phyloP scores from a whole-genome alignment of 345 rosid species.

The Citrus reticulata region DNA sequence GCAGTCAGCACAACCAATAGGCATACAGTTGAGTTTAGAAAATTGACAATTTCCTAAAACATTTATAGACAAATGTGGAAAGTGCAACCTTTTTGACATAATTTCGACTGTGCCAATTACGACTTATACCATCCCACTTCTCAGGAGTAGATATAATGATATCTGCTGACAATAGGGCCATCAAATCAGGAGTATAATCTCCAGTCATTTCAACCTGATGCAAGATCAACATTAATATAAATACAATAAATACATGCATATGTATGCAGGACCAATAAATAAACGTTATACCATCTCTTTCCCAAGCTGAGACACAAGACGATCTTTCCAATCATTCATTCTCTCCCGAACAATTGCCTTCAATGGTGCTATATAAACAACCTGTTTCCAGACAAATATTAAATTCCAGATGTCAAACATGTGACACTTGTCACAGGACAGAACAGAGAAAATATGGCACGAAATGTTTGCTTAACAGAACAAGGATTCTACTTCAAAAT shows the following conservation, averaged over 20 bases:
- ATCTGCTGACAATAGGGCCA: conserved; percentile 97
- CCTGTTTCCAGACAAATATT: conserved; percentile 38
- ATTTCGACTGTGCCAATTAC: conserved; percentile 96
- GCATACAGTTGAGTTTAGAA: background rate
- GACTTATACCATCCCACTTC: conserved; percentile 99
- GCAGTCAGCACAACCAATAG: background rate
- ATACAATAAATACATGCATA: background rate
- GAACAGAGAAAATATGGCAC: background rate
- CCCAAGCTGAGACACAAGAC: conserved; percentile 83
- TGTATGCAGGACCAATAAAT: background rate
- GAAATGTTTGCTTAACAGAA: background rate
- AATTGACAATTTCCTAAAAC: background rate
- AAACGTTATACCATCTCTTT: conserved; percentile 64
- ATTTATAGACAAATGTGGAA: conserved; percentile 18
- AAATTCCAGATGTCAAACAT: conserved; percentile 3
- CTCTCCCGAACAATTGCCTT: conserved; percentile 99
- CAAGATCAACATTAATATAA: conserved; percentile 2
- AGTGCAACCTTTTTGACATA: conserved; percentile 78
- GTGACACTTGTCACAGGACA: background rate
- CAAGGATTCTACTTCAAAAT: background rate
- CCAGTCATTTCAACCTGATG: conserved; percentile 98
- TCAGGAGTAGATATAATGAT: conserved; percentile 96
- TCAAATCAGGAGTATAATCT: conserved; percentile 96
- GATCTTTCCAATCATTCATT: conserved; percentile 92
- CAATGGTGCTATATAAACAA: conserved; percentile 96